These are phyloP conservation scores for Penicillium expansum DNA, from an alignment of 2,329 filamentous ascomycete genomes.

Conservation along the genomic window DNA sequence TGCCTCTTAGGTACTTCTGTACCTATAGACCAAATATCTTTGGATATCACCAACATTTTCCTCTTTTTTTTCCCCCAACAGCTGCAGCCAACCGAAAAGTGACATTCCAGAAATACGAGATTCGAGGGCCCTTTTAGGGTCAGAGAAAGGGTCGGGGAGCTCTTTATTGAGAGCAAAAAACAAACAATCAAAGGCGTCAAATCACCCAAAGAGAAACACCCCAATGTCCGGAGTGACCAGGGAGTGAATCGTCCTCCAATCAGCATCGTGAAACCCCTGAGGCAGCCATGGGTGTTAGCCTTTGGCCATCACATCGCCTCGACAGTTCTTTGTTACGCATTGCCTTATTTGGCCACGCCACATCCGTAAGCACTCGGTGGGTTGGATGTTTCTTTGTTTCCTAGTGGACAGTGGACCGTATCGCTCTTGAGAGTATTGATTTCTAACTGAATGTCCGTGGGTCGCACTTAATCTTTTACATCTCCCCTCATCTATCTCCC, in stretches of 20 bases:
- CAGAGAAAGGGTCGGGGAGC: background rate
- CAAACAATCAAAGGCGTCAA: background rate
- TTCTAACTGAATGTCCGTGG: conserved; percentile 12
- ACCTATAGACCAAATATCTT: background rate
- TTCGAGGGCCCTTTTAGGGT: no score
- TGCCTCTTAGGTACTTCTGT: background rate
- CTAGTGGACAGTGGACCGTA: background rate
- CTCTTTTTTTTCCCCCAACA: background rate
- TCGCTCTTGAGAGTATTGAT: background rate
- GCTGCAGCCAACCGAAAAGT: background rate
- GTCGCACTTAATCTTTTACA: conserved; percentile 11
- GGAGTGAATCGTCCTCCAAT: conserved; percentile 8
- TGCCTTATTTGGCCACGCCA: conserved; percentile 15
- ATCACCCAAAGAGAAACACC: background rate
- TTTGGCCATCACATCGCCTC: conserved; percentile 6
- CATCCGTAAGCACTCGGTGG: conserved; percentile 8
- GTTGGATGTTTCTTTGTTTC: conserved; percentile 17
- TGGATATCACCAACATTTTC: background rate
- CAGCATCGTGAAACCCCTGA: conserved; percentile 9
- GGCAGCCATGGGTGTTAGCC: conserved; percentile 8
- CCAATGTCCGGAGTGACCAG: conserved; percentile 5
- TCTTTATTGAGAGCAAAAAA: background rate
- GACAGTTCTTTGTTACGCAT: conserved; percentile 17
- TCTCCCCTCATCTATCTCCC: conserved; percentile 5
- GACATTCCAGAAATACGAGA: background rate